A percentile compares a stretch with the other conserved stretches of the same genome.
These are phyloP conservation scores for Pyropia yezoensis DNA, from an alignment of 23 red algal genomes.

Conservation along the genomic window DNA sequence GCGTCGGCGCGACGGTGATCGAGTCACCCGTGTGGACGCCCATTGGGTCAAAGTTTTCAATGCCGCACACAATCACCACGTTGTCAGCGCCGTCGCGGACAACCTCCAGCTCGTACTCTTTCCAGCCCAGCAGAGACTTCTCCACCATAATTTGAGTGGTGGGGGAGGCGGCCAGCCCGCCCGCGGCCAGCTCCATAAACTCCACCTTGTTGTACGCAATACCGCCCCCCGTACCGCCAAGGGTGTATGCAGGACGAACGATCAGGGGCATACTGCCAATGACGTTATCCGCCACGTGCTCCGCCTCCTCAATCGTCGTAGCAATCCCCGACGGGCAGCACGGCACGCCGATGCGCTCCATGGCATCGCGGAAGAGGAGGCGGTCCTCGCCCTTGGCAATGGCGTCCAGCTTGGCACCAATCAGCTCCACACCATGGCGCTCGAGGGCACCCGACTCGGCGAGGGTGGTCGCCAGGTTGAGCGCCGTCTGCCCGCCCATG, in stretches of 20 bases:
- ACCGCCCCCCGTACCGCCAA: slow-evolving; percentile 94
- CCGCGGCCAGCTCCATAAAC: slow-evolving; percentile 85
- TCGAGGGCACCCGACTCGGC: slow-evolving; percentile 77
- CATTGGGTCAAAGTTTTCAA: slow-evolving; percentile 99
- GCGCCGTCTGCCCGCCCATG: slow-evolving; percentile 97
- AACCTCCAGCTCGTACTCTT: slow-evolving; percentile 99
- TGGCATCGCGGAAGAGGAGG: slow-evolving; percentile 85
- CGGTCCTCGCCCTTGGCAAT: slow-evolving; percentile 98
- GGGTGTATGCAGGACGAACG: slow-evolving; percentile 95
- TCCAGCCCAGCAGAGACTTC: slow-evolving; percentile 93
- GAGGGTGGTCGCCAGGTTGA: slow-evolving; percentile 78
- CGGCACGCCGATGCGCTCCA: slow-evolving; percentile 84
- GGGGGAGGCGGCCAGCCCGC: slow-evolving; percentile 83
- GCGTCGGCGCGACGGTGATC: slow-evolving; percentile 92
- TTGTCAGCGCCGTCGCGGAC: slow-evolving; percentile 94
- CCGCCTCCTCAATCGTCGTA: slow-evolving; percentile 70
- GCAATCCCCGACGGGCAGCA: slow-evolving; percentile 88
- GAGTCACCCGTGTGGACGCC: slow-evolving; percentile 97
- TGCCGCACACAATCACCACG: slow-evolving; percentile 92
- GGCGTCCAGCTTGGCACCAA: slow-evolving; percentile 89
- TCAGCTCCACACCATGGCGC: slow-evolving; percentile 75
- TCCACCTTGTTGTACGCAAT: slow-evolving; percentile 97
- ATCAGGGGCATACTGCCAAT: slow-evolving; percentile 91
- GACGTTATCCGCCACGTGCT: slow-evolving; percentile 45
- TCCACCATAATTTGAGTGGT: slow-evolving; percentile 91